phyloP scores from a whole-genome alignment of 768 basidiomycete genomes.

The Lactifluus piperatus region DNA sequence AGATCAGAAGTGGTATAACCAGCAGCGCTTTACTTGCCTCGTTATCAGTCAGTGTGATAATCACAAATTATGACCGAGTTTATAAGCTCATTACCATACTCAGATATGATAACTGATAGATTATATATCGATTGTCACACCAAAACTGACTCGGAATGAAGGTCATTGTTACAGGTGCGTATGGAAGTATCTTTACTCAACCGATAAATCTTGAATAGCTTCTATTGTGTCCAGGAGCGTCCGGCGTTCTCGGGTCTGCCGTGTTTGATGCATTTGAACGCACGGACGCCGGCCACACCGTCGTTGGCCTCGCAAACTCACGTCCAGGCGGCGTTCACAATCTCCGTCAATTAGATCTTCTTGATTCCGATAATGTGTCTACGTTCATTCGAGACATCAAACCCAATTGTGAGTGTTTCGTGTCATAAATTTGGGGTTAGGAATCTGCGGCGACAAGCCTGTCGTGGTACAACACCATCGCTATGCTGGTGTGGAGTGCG shows the following conservation, averaged over 20 bases:
- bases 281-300: constrained; percentile 30
- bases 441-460: not conserved
- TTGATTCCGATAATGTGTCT: constrained; percentile 45
- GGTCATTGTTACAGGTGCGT: constrained; percentile 46
- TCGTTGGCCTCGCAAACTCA: constrained; percentile 67
- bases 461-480: not conserved
- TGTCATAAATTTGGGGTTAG: not conserved
- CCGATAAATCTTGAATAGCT: not conserved
- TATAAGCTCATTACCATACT: no score
- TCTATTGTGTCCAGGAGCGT: constrained; percentile 54
- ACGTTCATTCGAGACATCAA: constrained; percentile 45
- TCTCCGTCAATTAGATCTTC: constrained; percentile 58
- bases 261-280: constrained; percentile 57
- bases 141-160: constrained; percentile 29
- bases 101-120: no score
- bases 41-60: no score
- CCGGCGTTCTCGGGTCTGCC: constrained; percentile 82
- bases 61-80: no score
- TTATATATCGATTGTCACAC: not conserved
- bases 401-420: constrained; percentile 54
- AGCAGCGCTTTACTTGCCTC: no score
- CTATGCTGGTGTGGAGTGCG: not conserved
- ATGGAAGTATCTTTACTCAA: not conserved
- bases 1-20: no score
- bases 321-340: constrained; percentile 40